These are phyloP conservation scores for Heteromeles arbutifolia DNA, from an alignment of 306 rosid species.

Conservation along the genomic window DNA sequence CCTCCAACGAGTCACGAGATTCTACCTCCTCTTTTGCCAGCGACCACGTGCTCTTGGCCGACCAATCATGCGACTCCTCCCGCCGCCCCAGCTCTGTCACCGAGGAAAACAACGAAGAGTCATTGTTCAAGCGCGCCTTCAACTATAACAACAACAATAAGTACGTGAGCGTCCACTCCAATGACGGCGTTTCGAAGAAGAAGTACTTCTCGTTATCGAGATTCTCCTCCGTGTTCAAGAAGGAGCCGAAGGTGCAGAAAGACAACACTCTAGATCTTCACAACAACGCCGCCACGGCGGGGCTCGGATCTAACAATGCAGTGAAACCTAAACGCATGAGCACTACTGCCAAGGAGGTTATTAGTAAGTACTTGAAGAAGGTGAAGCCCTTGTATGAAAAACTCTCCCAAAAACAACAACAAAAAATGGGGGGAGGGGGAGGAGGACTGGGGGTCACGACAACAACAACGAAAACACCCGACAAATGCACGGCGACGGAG, in stretches of 20 bases:
- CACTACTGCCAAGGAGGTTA: constrained; percentile 61
- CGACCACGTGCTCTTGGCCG: constrained; percentile 45
- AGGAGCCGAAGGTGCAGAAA: constrained; percentile 16
- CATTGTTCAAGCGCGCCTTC: constrained; percentile 32
- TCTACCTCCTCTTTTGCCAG: constrained; percentile 51
- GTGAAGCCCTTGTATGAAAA: constrained; percentile 82
- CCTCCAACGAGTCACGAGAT: constrained; percentile 36
- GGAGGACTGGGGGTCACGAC: not conserved
- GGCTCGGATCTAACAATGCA: constrained; percentile 25
- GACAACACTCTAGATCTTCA: not conserved
- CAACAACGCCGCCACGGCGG: not conserved
- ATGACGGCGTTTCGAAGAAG: constrained; percentile 15
- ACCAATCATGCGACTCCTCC: constrained; percentile 56
- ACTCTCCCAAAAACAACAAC: constrained; percentile 44
- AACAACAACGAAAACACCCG: not conserved
- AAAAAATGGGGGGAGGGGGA: constrained; percentile 13
- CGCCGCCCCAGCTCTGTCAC: constrained; percentile 68
- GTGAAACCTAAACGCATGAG: constrained; percentile 56
- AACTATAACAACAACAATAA: constrained; percentile 6
- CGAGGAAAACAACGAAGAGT: constrained; percentile 36
- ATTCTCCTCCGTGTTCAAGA: constrained; percentile 77
- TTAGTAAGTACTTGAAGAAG: constrained; percentile 67
- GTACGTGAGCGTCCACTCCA: not conserved
- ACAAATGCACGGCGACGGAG: not conserved
- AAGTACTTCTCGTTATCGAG: constrained; percentile 67